Conservation (phyloP, 1,139 yeast genomes). For the Neolecta irregularis region DNA sequence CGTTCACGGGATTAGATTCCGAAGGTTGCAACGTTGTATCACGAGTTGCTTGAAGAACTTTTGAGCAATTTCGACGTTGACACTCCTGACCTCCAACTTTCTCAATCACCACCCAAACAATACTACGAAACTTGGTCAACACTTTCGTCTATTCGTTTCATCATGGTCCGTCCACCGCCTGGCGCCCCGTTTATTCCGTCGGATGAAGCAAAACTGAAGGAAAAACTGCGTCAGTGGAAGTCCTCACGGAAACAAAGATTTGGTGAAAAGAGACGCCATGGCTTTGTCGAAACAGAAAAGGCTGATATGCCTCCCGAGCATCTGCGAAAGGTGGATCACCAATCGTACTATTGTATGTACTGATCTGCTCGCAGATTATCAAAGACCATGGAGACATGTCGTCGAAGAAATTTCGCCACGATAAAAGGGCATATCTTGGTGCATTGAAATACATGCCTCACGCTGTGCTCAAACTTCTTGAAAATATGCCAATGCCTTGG, state of each 20-base stretch:
- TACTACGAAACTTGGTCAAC: too few relatives aligned
- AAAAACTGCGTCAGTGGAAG: slow-evolving; percentile 49
- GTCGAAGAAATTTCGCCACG: slow-evolving; percentile 65
- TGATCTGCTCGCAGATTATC: slow-evolving; percentile 24
- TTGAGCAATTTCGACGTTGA: too few relatives aligned
- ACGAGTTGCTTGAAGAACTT: too few relatives aligned
- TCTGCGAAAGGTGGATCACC: slow-evolving; percentile 47
- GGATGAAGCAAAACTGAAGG: slow-evolving; percentile 22
- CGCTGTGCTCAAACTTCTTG: slow-evolving; percentile 73
- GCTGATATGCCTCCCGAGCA: slow-evolving; percentile 92
- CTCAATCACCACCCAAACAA: too few relatives aligned
- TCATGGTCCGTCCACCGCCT: too few relatives aligned
- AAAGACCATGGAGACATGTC: slow-evolving; percentile 77
- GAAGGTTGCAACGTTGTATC: too few relatives aligned
- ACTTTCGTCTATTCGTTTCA: too few relatives aligned
- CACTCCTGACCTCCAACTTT: too few relatives aligned
- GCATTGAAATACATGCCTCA: slow-evolving; percentile 93
- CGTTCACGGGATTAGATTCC: too few relatives aligned
- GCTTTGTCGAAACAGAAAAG: slow-evolving; percentile 42
- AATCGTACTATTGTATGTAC: background rate
- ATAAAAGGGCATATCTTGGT: slow-evolving; percentile 76
- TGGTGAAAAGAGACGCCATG: slow-evolving; percentile 26
- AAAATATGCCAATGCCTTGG: slow-evolving; percentile 99
- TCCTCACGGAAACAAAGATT: slow-evolving; percentile 45
- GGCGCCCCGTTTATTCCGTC: too few relatives aligned